Base-by-base conservation (phyloP, 495 filamentous ascomycete genomes). In the Talaromyces thailandensis region DNA sequence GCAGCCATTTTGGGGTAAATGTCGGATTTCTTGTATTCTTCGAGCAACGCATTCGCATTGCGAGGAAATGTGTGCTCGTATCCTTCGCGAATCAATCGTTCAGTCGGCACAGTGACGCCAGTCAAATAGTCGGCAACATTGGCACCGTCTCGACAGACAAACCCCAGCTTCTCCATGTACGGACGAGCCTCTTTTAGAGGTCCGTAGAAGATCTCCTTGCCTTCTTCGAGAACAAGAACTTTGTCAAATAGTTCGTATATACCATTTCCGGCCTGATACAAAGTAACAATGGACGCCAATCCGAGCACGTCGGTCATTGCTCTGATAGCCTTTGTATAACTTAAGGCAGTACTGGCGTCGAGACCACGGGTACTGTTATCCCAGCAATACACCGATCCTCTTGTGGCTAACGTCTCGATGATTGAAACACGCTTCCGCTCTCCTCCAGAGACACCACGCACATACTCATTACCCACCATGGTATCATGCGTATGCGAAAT, bases 371-470 rank as follows among this genome's bases (percentile, higher is more conserved):
- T 87, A 25, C 74, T 76, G 64, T 88, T 87, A 61, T 88, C 85
- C 78, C 83, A 88, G 65, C 79, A 82, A 23, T 82, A 81, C 3
- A 88, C 79, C 0, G 82, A 82, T 25, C 79, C 81, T 63, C 83
- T 82, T 3, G 84, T 81, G 2, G 85, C 83, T 24, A 89, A 66
- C 2, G 82, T 85, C 67, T 90, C 87, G 0, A 85, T 81, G 69
- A 89, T 88, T 0, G 82, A 86, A 2, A 88, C 84, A 58, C 85
- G 84, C 68, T 90, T 90, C 58, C 91, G 84, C 72, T 96, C 91
- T 48, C 91, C 91, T 43, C 91, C 91, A 4, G 87, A 91, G n/a
- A 96, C 84, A 66, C 91, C 91, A 24, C 91, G 88, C 45, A 92
- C 81, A 63, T 85, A 90, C 6, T 85, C 83, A 63, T 91, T 88